Evolutionary conservation across 805 yeast genomes (phyloP), one percentile per base, ranked within the genome.

Genomic region (Ogataea dorogensis): DNA sequence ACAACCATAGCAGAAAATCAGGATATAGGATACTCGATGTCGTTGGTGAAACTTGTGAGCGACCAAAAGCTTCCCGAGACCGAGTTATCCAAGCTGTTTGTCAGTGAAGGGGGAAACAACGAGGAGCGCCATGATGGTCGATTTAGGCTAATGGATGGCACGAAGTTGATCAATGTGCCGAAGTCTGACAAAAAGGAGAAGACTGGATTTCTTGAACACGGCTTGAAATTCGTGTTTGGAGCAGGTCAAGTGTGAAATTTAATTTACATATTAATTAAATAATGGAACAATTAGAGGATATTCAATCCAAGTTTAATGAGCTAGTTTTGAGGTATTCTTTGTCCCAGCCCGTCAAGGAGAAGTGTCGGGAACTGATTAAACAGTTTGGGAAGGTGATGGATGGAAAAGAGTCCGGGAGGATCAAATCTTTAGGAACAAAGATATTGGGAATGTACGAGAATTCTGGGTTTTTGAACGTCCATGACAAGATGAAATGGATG

Each of bases 11-110:
- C 60, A 3, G 61, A 55, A 7, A 55, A 51, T 24, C 79, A 74
- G 46, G 76, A 75, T 44, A 63, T 75, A 17, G 80, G 80, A 1
- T 70, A 66, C 28, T 46, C 59, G 4, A 34, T 47, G 17, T 44
- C 49, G 6, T 39, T 50, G 23, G 33, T 48, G 12, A 44, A 46
- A 17, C 27, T 40, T 8, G 36, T 36, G 12, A 24, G 37, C 11
- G 38, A 36, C 17, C 47, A 41, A 15, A 36, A 36, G 4, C 34
- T 33, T 8, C 40, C 43, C 3, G 39, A 32, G 10, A 45, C 33
- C 6, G 48, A 37, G n/a, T 29, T 40, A 35, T 36, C 47, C 24
- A 44, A 32, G 12, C 10, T 39, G 14, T 38, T 47, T 34, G 46
- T 38, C 27, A 22, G 22, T 19, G 48, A 46, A 12, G 39, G 32